Percentiles rank a stretch among this genome's conserved stretches.
Evolutionary conservation across 805 yeast genomes (phyloP).

Genomic region (Phaffomyces antillensis): DNA sequence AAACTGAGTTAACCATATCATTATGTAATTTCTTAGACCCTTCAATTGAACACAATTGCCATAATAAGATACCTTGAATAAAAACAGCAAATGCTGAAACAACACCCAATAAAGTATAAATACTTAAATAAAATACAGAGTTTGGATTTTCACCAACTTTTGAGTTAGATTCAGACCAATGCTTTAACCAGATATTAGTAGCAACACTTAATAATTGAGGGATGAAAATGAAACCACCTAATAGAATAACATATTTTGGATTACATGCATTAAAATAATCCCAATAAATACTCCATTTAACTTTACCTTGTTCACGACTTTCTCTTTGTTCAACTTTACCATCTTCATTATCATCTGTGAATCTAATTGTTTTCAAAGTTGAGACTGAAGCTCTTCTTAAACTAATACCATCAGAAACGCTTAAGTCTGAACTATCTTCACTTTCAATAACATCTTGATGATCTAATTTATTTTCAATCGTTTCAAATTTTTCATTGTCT

Average conservation of each 20-base stretch:
- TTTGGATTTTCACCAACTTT: slow-evolving; percentile 62
- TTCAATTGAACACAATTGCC: slow-evolving; percentile 76
- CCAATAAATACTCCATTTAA: slow-evolving; percentile 75
- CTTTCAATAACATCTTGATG: slow-evolving; percentile 11
- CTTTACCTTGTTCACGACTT: slow-evolving; percentile 88
- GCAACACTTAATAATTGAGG: slow-evolving; percentile 56
- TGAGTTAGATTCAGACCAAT: slow-evolving; percentile 92
- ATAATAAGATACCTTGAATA: slow-evolving; percentile 59
- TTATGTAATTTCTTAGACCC: slow-evolving; percentile 76
- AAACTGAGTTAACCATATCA: slow-evolving; percentile 62
- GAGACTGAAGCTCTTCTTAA: slow-evolving; percentile 63
- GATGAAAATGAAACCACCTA: slow-evolving; percentile 46
- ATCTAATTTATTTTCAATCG: slow-evolving; percentile 10
- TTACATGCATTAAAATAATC: slow-evolving; percentile 89
- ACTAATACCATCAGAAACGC: slow-evolving; percentile 28
- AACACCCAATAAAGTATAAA: slow-evolving; percentile 72
- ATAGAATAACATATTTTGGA: slow-evolving; percentile 51
- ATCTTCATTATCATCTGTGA: slow-evolving; percentile 25
- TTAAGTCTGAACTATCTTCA: slow-evolving; percentile 25
- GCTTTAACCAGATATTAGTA: slow-evolving; percentile 88
- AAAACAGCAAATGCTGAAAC: slow-evolving; percentile 54
- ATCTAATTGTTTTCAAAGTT: slow-evolving; percentile 32
- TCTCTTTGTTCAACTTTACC: slow-evolving; percentile 39
- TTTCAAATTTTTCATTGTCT: slow-evolving; percentile 3
- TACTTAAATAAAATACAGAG: slow-evolving; percentile 61